Percentiles rank a stretch among this genome's conserved stretches.
Conservation (phyloP, 2,329 filamentous ascomycete species). For the Blastomyces silverae region DNA sequence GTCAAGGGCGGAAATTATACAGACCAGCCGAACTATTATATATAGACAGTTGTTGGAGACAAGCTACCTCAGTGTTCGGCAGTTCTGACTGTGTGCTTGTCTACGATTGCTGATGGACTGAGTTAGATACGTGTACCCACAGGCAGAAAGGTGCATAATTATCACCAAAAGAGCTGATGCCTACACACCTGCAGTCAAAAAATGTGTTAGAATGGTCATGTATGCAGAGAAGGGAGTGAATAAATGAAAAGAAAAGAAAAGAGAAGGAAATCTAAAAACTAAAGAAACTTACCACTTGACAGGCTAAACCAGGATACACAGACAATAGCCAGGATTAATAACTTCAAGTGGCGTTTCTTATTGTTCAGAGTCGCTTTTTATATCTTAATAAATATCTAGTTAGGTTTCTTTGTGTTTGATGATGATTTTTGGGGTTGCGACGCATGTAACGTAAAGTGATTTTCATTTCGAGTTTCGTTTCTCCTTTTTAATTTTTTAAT, state of each 20-base stretch:
- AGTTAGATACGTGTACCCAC: too few relatives aligned
- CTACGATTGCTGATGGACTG: too few relatives aligned
- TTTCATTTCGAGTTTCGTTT: too few relatives aligned
- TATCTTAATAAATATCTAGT: background rate
- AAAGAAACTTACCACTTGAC: background rate
- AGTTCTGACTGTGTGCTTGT: too few relatives aligned
- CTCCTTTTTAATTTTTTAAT: too few relatives aligned
- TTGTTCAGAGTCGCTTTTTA: background rate
- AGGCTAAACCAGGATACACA: background rate
- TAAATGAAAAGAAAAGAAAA: background rate
- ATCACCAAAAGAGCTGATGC: background rate
- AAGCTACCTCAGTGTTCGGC: too few relatives aligned
- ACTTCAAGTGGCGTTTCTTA: slow-evolving; percentile 4
- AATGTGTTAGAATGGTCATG: background rate
- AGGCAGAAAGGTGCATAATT: background rate
- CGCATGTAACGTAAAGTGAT: too few relatives aligned
- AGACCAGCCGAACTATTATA: background rate
- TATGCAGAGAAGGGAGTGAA: background rate
- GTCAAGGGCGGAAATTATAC: background rate
- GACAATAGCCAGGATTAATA: background rate
- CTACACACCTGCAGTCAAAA: background rate
- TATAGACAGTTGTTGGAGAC: background rate
- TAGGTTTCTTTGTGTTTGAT: background rate
- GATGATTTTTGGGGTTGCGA: too few relatives aligned
- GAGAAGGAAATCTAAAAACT: background rate